Percentiles rank a stretch among this genome's conserved stretches.
phyloP scores from a whole-genome alignment of 1,139 yeast species.

The Zygosaccharomyces pseudobailii region DNA sequence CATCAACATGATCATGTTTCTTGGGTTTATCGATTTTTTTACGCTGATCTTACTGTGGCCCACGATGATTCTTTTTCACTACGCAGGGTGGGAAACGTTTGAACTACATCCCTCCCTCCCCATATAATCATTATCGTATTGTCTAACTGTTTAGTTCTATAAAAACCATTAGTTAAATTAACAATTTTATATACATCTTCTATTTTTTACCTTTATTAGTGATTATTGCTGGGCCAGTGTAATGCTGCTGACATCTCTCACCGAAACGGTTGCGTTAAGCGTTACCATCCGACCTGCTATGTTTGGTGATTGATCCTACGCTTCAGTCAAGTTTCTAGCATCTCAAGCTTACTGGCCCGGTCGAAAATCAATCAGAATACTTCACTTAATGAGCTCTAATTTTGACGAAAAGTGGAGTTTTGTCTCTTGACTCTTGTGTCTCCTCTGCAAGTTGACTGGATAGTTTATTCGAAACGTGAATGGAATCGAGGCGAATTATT shows the following conservation, averaged over 20 bases:
- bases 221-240: conserved; percentile 97
- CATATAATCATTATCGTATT: conserved; percentile 52
- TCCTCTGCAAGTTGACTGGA: no score
- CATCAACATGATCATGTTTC: conserved; percentile 78
- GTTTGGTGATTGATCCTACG: conserved; percentile 59
- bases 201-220: conserved; percentile 57
- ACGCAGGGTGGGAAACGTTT: conserved; percentile 59
- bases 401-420: no score
- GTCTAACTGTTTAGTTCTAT: conserved; percentile 55
- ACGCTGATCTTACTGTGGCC: conserved; percentile 84
- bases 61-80: conserved; percentile 58
- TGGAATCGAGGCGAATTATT: no score
- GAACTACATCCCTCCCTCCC: conserved; percentile 54
- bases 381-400: no score
- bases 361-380: no score
- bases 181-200: no score
- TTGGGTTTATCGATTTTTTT: conserved; percentile 90
- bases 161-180: no score
- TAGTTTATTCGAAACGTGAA: no score
- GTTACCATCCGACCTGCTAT: conserved; percentile 92
- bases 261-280: conserved; percentile 91
- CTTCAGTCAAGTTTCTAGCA: no score
- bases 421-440: no score
- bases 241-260: conserved; percentile 85
- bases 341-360: no score